phyloP scores from a whole-genome alignment of 192 early-diverging fungal genomes.

The Polychytrium aggregatum region DNA sequence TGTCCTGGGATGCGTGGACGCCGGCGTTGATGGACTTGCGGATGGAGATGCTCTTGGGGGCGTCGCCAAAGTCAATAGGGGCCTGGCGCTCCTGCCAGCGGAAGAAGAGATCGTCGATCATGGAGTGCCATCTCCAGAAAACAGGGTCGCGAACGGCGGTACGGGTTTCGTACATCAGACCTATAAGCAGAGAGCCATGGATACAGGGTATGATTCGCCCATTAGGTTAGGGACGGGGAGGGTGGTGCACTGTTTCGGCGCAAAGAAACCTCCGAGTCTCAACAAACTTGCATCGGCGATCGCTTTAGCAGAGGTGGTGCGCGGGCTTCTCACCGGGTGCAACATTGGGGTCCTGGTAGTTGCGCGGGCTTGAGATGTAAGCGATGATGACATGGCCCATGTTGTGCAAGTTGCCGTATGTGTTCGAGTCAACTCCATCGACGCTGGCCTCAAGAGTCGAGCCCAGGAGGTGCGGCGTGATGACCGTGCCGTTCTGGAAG shows the following conservation, averaged over 20 bases:
- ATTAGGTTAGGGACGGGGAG: too few relatives aligned
- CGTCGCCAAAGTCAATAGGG: constrained; percentile 7
- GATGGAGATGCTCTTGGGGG: constrained; percentile 6
- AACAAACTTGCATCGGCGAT: too few relatives aligned
- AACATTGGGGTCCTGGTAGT: constrained; percentile 5
- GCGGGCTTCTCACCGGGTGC: too few relatives aligned
- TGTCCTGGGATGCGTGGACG: not conserved
- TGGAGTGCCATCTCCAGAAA: constrained; percentile 9
- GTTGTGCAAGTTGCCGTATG: constrained; percentile 10
- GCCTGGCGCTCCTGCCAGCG: constrained; percentile 6
- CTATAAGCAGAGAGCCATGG: too few relatives aligned
- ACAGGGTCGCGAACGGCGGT: constrained; percentile 14
- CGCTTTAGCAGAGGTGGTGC: too few relatives aligned
- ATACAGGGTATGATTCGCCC: too few relatives aligned
- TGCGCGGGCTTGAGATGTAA: constrained; percentile 3
- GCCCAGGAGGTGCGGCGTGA: constrained; percentile 5
- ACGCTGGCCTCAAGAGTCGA: constrained; percentile 5
- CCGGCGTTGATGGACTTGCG: not conserved
- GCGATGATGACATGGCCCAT: constrained; percentile 13
- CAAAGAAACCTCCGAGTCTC: too few relatives aligned
- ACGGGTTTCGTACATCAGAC: constrained; percentile 10
- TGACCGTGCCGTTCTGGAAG: constrained; percentile 5
- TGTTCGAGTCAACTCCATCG: not conserved
- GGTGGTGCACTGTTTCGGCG: too few relatives aligned
- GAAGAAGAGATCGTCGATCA: constrained; percentile 6